Conservation (phyloP, 1,139 yeast genomes). For the Scheffersomyces segobiensis region DNA sequence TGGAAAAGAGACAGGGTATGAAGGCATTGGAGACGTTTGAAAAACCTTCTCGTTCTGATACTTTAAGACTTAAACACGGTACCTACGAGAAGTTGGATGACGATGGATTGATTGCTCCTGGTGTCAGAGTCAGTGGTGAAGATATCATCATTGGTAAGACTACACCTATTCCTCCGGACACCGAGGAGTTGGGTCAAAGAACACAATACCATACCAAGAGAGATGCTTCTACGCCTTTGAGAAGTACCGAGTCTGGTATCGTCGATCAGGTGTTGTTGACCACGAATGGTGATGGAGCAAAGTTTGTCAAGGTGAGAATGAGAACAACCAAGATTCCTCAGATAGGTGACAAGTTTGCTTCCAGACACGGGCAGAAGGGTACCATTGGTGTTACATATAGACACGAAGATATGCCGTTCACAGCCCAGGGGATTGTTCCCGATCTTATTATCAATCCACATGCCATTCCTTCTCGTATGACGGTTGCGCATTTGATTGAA, state of each 20-base stretch:
- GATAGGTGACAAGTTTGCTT: conserved; percentile 98
- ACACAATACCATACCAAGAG: conserved; percentile 97
- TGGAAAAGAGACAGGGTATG: conserved; percentile 98
- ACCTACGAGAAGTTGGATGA: conserved; percentile 97
- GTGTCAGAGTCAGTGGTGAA: conserved; percentile 97
- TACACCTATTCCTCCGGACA: conserved; percentile 97
- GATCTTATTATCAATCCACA: conserved; percentile 97
- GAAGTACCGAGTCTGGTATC: conserved; percentile 97
- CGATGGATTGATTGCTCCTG: conserved; percentile 97
- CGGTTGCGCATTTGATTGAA: conserved; percentile 98
- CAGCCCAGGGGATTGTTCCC: conserved; percentile 95
- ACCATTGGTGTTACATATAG: conserved; percentile 98
- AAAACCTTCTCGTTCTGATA: conserved; percentile 92
- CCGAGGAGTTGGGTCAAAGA: conserved; percentile 97
- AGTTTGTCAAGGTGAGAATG: conserved; percentile 97
- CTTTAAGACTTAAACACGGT: conserved; percentile 93
- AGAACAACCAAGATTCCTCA: conserved; percentile 98
- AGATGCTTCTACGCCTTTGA: conserved; percentile 96
- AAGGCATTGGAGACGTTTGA: conserved; percentile 95
- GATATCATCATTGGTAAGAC: conserved; percentile 98
- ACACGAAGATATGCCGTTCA: conserved; percentile 98
- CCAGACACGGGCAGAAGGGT: conserved; percentile 99
- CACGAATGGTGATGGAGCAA: conserved; percentile 96
- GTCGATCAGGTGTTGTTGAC: conserved; percentile 96
- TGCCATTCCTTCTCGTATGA: conserved; percentile 99